Evolutionary conservation across 176 grass and related monocot genomes (phyloP).

Genomic region (Paspalum vaginatum): DNA sequence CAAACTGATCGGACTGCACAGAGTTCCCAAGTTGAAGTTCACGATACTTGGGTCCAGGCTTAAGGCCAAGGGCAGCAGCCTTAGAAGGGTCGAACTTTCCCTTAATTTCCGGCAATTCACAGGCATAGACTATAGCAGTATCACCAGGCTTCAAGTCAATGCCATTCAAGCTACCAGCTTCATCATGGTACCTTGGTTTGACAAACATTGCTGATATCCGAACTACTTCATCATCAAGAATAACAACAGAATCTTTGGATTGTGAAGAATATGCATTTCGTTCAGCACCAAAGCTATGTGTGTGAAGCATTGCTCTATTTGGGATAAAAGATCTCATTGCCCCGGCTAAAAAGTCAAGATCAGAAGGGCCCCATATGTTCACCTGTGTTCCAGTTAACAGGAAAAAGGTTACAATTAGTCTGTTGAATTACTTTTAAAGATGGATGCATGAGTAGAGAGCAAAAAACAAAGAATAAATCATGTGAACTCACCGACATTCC

Average conservation of each 20-base stretch:
- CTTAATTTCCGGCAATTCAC: constrained; percentile 90
- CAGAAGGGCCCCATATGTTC: constrained; percentile 97
- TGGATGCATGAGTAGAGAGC: constrained; percentile 31
- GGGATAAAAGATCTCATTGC: constrained; percentile 96
- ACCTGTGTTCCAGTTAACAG: constrained; percentile 56
- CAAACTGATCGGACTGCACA: constrained; percentile 68
- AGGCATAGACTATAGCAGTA: constrained; percentile 87
- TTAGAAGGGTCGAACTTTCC: constrained; percentile 95
- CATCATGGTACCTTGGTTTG: constrained; percentile 58
- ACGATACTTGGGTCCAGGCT: constrained; percentile 81
- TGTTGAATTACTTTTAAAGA: constrained; percentile 9
- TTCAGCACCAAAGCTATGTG: constrained; percentile 78
- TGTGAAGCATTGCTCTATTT: constrained; percentile 91
- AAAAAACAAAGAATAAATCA: constrained; percentile 30
- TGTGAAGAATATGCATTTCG: constrained; percentile 44
- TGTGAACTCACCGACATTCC: constrained; percentile 85
- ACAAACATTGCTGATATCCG: constrained; percentile 84
- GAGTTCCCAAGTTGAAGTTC: constrained; percentile 94
- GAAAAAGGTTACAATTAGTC: constrained; percentile 32
- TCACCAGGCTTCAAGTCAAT: constrained; percentile 70
- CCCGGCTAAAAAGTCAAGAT: constrained; percentile 77
- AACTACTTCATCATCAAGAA: constrained; percentile 94
- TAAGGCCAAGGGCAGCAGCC: constrained; percentile 71
- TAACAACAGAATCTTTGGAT: constrained; percentile 54
- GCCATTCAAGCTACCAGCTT: constrained; percentile 43